These are phyloP conservation scores for Apiospora aurea DNA, from an alignment of 2,329 filamentous ascomycete genomes.

Conservation along the genomic window DNA sequence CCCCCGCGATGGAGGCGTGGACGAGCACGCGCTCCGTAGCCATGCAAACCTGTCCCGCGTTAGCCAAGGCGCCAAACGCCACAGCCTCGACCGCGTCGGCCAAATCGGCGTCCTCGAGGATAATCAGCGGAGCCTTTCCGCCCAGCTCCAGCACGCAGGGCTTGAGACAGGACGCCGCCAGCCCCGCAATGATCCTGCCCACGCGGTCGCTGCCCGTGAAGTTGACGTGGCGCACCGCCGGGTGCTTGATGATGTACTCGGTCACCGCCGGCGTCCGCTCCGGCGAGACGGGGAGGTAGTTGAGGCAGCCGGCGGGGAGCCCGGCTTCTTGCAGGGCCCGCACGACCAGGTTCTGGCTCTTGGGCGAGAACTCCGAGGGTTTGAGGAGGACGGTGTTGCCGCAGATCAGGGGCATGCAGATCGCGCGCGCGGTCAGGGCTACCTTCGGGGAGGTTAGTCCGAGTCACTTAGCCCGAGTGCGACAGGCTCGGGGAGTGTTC, in stretches of 20 bases:
- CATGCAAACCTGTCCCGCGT: constrained; percentile 68
- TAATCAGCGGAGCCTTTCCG: constrained; percentile 71
- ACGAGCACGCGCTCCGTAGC: constrained; percentile 66
- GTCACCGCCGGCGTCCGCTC: constrained; percentile 73
- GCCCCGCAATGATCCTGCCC: constrained; percentile 76
- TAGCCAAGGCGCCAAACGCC: constrained; percentile 55
- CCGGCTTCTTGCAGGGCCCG: constrained; percentile 74
- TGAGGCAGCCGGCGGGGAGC: constrained; percentile 78
- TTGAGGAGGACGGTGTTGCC: constrained; percentile 72
- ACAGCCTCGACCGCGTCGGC: constrained; percentile 66
- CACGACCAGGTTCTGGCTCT: constrained; percentile 68
- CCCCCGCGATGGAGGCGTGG: constrained; percentile 54
- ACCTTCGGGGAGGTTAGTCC: constrained; percentile 33
- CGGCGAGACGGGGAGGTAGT: constrained; percentile 74
- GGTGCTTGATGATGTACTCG: constrained; percentile 69
- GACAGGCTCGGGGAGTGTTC: constrained; percentile 50
- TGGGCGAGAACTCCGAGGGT: constrained; percentile 69
- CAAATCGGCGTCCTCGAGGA: constrained; percentile 71
- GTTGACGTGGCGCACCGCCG: constrained; percentile 73
- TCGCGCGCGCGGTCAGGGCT: constrained; percentile 29
- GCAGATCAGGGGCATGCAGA: constrained; percentile 40
- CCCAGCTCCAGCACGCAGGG: constrained; percentile 72
- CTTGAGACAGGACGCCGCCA: constrained; percentile 70
- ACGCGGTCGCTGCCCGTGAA: constrained; percentile 80
- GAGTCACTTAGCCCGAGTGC: constrained; percentile 68